Evolutionary conservation across 2,329 filamentous ascomycete genomes (phyloP).

Genomic region (Colletotrichum horii): DNA sequence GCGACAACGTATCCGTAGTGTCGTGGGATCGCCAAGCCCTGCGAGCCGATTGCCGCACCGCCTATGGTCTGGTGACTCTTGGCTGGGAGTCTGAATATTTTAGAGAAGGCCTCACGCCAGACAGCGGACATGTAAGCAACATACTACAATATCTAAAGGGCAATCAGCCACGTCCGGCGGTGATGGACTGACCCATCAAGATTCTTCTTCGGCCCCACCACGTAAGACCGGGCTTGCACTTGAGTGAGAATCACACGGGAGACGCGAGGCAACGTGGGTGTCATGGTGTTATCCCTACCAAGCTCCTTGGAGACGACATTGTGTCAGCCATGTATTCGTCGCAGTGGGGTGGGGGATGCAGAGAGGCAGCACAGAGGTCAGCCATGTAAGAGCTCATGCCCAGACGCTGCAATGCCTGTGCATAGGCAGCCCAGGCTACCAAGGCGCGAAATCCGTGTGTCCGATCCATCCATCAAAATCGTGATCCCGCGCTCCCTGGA

Average conservation of each 20-base stretch:
- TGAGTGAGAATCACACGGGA: neutral
- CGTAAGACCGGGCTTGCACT: neutral
- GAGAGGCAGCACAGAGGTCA: neutral
- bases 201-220: neutral
- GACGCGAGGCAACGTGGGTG: neutral
- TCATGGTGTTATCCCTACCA: neutral
- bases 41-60: neutral
- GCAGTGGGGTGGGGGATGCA: neutral
- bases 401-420: neutral
- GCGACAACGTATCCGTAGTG: too few relatives aligned
- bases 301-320: neutral
- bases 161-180: neutral
- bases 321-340: neutral
- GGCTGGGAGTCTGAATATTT: neutral
- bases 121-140: neutral
- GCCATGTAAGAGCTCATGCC: neutral
- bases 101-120: neutral
- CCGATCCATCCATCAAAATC: constrained; percentile 10
- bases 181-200: neutral
- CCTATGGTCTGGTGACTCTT: neutral
- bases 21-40: neutral
- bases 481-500: neutral
- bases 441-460: constrained; percentile 1
- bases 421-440: too few relatives aligned
- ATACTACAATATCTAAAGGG: too few relatives aligned